phyloP scores from a whole-genome alignment of 805 yeast genomes.

The Peterozyma xylosa region DNA sequence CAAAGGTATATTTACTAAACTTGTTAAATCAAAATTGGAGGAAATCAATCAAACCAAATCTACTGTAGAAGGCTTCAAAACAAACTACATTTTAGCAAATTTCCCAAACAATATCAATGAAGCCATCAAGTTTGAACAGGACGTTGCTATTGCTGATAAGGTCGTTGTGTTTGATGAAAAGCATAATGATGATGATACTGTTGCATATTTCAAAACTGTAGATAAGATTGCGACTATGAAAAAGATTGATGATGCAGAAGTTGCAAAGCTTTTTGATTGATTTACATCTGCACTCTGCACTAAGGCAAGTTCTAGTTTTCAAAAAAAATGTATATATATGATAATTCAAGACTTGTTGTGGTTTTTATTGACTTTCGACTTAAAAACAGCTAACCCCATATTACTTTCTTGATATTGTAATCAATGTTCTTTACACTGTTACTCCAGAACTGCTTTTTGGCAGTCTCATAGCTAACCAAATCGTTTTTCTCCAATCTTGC shows the following conservation, averaged over 20 bases:
- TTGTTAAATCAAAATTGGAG: constrained; percentile 33
- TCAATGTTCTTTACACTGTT: constrained; percentile 26
- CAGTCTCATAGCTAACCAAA: constrained; percentile 26
- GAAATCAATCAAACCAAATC: constrained; percentile 15
- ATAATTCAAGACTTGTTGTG: not conserved
- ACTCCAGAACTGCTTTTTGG: constrained; percentile 18
- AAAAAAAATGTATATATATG: not conserved
- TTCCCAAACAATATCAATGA: constrained; percentile 60
- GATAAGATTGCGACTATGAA: constrained; percentile 33
- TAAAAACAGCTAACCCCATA: constrained; percentile 24
- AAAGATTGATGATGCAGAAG: not conserved
- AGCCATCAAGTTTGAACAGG: constrained; percentile 68
- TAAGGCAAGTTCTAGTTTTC: not conserved
- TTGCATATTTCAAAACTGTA: constrained; percentile 62
- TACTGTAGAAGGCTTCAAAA: constrained; percentile 27
- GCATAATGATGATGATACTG: constrained; percentile 32
- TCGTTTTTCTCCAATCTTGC: constrained; percentile 21
- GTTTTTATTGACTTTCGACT: no score
- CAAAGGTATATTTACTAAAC: constrained; percentile 43
- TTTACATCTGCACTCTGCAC: not conserved
- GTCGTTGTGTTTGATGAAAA: constrained; percentile 26
- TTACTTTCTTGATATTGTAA: constrained; percentile 26
- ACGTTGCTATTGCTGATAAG: constrained; percentile 42
- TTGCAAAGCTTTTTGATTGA: no score
- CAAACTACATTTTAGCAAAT: constrained; percentile 40